Evolutionary conservation across 2,329 filamentous ascomycete species (phyloP), one percentile per base, ranked within the genome.

Genomic region (Talaromyces albobiverticillius): DNA sequence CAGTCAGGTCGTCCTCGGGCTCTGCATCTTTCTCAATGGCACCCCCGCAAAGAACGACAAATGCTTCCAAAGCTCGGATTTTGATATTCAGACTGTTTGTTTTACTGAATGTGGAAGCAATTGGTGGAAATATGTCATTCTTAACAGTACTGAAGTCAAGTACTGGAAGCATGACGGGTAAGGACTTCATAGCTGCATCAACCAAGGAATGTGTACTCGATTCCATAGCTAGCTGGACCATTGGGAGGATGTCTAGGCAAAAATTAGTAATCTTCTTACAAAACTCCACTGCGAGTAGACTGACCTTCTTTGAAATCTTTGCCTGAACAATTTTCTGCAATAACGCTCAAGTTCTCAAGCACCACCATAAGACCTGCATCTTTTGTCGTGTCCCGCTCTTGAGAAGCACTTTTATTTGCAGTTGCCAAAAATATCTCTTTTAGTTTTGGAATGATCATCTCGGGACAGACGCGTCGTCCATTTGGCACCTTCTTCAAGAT

Each of bases 101-200:
- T 67, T 89, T 93, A 62, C 88, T 91, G 67, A 99, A 99, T 0
- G 96, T 94, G 8, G 81, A 77, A 1, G 93, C 90, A 59, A 99
- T 89, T 1, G 95, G 86, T 0, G 94, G 94, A 69, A 99, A 99
- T 1, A 99, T 81, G 59, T 97, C 93, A 63, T 95, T 94, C 72
- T 97, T 99, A 64, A 96, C 92, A 0, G 93, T 97, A 61, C 88
- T 95, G 62, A 96, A 97, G 71, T 99, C 94, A 7, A 99, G 83
- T 2, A 94, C 84, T 0, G 91, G 90, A 4, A 97, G 76, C n/a
- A 96, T 83, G 1, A 84, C 79, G 2, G 90, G 87, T 4, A 99
- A 75, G 25, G 87, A 89, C 47, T 87, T 83, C 13, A 99, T 78
- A 2, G 91, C 87, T 3, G 89, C 88, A 71, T 97, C 94, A 0